Evolutionary conservation across 441 rosid genomes (phyloP).

Genomic region (Gossypium lobatum): DNA sequence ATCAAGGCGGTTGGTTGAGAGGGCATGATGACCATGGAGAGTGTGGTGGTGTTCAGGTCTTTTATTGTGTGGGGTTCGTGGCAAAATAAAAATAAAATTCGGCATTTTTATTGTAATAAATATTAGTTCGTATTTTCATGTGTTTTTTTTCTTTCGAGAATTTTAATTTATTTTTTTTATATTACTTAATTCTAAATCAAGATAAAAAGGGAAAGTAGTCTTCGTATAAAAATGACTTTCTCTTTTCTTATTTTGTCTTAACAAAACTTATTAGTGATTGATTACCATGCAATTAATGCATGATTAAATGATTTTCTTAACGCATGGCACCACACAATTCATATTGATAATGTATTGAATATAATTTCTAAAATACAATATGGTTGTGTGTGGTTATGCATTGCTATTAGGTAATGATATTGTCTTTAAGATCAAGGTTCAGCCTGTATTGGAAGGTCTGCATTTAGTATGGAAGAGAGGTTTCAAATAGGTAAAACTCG

Average conservation of each 20-base stretch:
- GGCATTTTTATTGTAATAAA: neutral
- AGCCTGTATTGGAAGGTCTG: too few species aligned
- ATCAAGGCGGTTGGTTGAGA: constrained; percentile 27
- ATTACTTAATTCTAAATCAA: too few species aligned
- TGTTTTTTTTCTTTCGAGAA: too few species aligned
- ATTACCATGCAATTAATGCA: neutral
- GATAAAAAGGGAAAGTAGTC: neutral
- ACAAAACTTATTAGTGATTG: neutral
- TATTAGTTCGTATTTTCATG: neutral
- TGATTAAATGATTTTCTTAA: too few species aligned
- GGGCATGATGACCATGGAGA: neutral
- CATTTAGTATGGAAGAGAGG: too few species aligned
- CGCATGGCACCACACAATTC: too few species aligned
- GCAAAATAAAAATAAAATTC: neutral
- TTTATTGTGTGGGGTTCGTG: neutral
- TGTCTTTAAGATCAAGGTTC: too few species aligned
- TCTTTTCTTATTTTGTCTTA: neutral
- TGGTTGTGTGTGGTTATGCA: too few species aligned
- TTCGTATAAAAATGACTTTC: neutral
- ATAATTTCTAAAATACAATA: too few species aligned
- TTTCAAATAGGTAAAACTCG: fast-evolving
- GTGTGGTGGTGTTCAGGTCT: constrained; percentile 18
- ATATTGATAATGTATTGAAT: too few species aligned
- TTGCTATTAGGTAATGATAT: too few species aligned
- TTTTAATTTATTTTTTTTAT: too few species aligned